Percentiles rank a stretch among this genome's conserved stretches.
Conservation (phyloP, 192 early-diverging fungal genomes). For the Globomyces pollinis-pini region DNA sequence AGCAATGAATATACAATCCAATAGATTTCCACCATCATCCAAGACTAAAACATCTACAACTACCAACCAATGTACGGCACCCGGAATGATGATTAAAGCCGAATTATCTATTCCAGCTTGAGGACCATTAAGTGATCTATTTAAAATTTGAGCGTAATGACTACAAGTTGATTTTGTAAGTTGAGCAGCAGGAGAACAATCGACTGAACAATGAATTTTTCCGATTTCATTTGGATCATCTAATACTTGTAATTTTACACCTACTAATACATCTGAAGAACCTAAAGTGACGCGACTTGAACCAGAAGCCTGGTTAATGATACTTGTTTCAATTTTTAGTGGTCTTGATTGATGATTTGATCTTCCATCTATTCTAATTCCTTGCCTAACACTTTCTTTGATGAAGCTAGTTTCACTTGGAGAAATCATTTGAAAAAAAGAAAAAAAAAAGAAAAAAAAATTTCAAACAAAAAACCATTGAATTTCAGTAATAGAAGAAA, state of each 20-base stretch:
- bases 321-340: constrained; percentile 72
- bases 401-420: constrained; percentile 58
- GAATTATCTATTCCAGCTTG: constrained; percentile 80
- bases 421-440: not conserved
- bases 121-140: constrained; percentile 69
- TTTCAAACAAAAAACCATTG: not conserved
- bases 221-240: constrained; percentile 35
- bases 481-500: too few relatives aligned
- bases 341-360: constrained; percentile 66
- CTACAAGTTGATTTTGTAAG: not conserved
- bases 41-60: constrained; percentile 87
- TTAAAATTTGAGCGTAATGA: constrained; percentile 59
- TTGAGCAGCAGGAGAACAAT: constrained; percentile 36
- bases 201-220: constrained; percentile 77
- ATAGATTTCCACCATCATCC: constrained; percentile 75
- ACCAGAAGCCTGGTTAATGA: constrained; percentile 86
- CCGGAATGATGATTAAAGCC: constrained; percentile 84
- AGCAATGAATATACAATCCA: constrained; percentile 81
- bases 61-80: constrained; percentile 82
- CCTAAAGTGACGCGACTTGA: constrained; percentile 64
- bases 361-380: constrained; percentile 86
- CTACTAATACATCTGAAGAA: constrained; percentile 84
- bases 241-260: constrained; percentile 89
- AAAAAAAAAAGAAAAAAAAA: not conserved
- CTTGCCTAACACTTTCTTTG: constrained; percentile 63